Evolutionary conservation across 495 filamentous ascomycete species (phyloP).

Genomic region (Halenospora varia): DNA sequence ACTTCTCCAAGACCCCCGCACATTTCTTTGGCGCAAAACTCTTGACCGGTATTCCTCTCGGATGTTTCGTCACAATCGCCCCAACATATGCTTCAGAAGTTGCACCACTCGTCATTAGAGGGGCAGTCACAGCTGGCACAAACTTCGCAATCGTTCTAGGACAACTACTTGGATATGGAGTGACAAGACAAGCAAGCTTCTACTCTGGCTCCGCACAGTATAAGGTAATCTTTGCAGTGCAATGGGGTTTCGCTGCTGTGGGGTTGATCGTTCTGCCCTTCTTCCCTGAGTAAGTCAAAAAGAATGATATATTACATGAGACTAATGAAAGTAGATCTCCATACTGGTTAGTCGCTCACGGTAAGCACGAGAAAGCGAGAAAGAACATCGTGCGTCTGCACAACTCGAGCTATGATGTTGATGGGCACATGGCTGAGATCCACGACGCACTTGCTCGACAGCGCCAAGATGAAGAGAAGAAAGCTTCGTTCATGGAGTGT

Average conservation of each 20-base stretch:
- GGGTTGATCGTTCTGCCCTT: slow-evolving; percentile 4
- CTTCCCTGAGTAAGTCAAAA: slow-evolving; percentile 10
- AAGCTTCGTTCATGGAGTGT: background rate
- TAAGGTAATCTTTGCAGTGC: slow-evolving; percentile 10
- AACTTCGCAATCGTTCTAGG: slow-evolving; percentile 64
- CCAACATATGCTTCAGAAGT: slow-evolving; percentile 16
- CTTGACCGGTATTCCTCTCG: slow-evolving; percentile 16
- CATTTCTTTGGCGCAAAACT: slow-evolving; percentile 15
- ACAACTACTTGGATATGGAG: slow-evolving; percentile 37
- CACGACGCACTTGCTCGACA: background rate
- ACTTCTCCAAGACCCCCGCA: slow-evolving; percentile 5
- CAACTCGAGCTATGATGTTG: background rate
- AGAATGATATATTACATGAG: no score
- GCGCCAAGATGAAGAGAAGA: background rate
- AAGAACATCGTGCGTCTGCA: slow-evolving; percentile 4
- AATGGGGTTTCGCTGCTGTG: slow-evolving; percentile 15
- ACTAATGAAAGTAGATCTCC: no score
- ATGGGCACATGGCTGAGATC: background rate
- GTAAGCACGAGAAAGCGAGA: slow-evolving; percentile 8
- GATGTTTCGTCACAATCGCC: slow-evolving; percentile 16
- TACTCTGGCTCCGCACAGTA: background rate
- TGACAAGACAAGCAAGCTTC: slow-evolving; percentile 8
- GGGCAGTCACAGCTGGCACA: slow-evolving; percentile 59
- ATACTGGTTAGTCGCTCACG: slow-evolving; percentile 9
- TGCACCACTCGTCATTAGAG: slow-evolving; percentile 12